Base-by-base conservation (phyloP, 1,284 basidiomycete species). In the Wolfiporia cocos region DNA sequence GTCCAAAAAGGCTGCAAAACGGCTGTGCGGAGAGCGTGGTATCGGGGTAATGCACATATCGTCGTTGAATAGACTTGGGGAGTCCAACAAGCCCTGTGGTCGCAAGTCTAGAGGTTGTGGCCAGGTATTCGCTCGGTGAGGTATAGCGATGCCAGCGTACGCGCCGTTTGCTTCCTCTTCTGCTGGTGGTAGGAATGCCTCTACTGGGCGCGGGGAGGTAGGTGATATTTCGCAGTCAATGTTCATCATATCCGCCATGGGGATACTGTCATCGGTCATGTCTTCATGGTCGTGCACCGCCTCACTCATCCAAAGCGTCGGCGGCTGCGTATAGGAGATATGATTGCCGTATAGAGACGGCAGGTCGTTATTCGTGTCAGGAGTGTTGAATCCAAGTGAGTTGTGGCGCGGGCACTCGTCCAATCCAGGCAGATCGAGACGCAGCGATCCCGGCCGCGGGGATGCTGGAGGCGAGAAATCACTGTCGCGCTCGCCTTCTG, bases 101-200 rank as follows among this genome's bases (percentile, higher is more conserved):
- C n/a, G n/a, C n/a, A n/a, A n/a, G n/a, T 5, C 22, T 15, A 50
- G 33, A 9, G 49, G 43, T 14, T 34, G 18, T 5, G 17, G 35
- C 46, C 43, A 46, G 6, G 43, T 36, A 15, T 50, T 50, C 28
- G 54, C 52, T 7, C 51, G 52, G 11, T 46, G 48, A 12, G 52
- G 52, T 44, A 56, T 52, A 12, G 50, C 26, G 2, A 52, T 51
- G 43, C 52, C 50, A 5, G 52, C 36, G 20, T 49, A 54, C 20
- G 46, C 40, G 34, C 5, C 22, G 7, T 52, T 50, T 9, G 52
- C 41, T 26, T 51, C 50, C 23, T 48, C 32, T 22, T 52, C 49
- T 15, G 43, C 39, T 5, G 47, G 26, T 4, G 50, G 47, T 2
- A 45, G 42, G 21, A 44, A 47, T 17, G 50, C 31, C 11, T 36